Conservation (phyloP, 192 early-diverging fungal genomes). For the Coemansia nantahalensis region DNA sequence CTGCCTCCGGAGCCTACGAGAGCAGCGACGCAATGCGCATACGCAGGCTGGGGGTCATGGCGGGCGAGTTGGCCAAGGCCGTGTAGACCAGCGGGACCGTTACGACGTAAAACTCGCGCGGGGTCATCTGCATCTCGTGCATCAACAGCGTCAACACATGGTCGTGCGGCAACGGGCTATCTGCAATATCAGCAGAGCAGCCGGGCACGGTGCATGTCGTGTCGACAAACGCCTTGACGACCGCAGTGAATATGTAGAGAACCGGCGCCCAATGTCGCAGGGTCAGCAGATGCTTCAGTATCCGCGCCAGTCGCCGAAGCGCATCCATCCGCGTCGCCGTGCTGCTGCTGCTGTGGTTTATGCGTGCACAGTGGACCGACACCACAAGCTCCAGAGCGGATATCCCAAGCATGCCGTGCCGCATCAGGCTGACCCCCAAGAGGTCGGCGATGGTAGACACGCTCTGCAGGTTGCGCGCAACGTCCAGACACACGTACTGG, state of each 20-base stretch:
- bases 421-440: slow-evolving; percentile 3
- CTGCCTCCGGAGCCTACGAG: background rate
- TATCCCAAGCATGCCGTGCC: slow-evolving; percentile 26
- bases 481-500: slow-evolving; percentile 26
- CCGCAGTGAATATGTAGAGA: slow-evolving; percentile 31
- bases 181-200: background rate
- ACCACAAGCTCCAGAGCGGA: slow-evolving; percentile 24
- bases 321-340: slow-evolving; percentile 14
- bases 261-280: slow-evolving; percentile 32
- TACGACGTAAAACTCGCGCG: slow-evolving; percentile 31
- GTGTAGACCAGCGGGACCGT: slow-evolving; percentile 42
- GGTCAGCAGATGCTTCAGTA: slow-evolving; percentile 18
- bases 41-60: slow-evolving; percentile 19
- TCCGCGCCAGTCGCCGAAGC: slow-evolving; percentile 11
- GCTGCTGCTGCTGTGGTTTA: background rate
- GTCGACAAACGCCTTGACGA: slow-evolving; percentile 35
- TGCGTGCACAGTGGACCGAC: slow-evolving; percentile 11
- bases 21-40: slow-evolving; percentile 39
- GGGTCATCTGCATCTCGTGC: slow-evolving; percentile 24
- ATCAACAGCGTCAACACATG: slow-evolving; percentile 44
- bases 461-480: slow-evolving; percentile 16
- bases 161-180: slow-evolving; percentile 24
- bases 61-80: slow-evolving; percentile 9
- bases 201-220: background rate
- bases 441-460: slow-evolving; percentile 3